phyloP scores from a whole-genome alignment of 2,329 filamentous ascomycete species.

The Xylaria sp. region DNA sequence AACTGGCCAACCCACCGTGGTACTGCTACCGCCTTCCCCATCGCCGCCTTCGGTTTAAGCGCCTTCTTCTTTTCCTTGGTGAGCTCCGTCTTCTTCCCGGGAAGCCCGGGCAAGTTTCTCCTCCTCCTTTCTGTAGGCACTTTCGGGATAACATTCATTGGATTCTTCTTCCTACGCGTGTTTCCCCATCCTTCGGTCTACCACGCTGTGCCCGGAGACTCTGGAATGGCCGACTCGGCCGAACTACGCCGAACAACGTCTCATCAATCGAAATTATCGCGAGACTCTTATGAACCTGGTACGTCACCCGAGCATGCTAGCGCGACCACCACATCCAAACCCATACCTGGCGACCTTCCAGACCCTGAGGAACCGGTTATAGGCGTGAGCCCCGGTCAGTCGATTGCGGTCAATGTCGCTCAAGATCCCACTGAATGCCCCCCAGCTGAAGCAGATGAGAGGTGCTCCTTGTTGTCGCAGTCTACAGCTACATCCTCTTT shows the following conservation, averaged over 20 bases:
- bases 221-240: slow-evolving; percentile 53
- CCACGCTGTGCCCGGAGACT: slow-evolving; percentile 62
- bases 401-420: slow-evolving; percentile 41
- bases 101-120: slow-evolving; percentile 84
- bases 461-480: slow-evolving; percentile 81
- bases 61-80: slow-evolving; percentile 94
- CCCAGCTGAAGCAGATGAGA: slow-evolving; percentile 71
- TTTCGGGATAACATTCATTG: slow-evolving; percentile 76
- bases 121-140: slow-evolving; percentile 84
- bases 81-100: slow-evolving; percentile 81
- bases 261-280: slow-evolving; percentile 55
- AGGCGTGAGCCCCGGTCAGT: slow-evolving; percentile 36
- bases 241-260: slow-evolving; percentile 56
- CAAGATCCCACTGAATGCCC: slow-evolving; percentile 34
- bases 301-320: slow-evolving; percentile 58
- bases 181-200: slow-evolving; percentile 67
- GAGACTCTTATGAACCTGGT: slow-evolving; percentile 70
- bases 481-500: slow-evolving; percentile 62
- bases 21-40: slow-evolving; percentile 91
- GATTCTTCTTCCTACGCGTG: slow-evolving; percentile 87
- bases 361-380: slow-evolving; percentile 39
- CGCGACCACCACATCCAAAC: slow-evolving; percentile 51
- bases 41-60: slow-evolving; percentile 92
- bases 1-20: slow-evolving; percentile 94
- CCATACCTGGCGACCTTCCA: slow-evolving; percentile 44